Conservation (phyloP, 805 yeast species). For the Martiniozyma abietophila region DNA sequence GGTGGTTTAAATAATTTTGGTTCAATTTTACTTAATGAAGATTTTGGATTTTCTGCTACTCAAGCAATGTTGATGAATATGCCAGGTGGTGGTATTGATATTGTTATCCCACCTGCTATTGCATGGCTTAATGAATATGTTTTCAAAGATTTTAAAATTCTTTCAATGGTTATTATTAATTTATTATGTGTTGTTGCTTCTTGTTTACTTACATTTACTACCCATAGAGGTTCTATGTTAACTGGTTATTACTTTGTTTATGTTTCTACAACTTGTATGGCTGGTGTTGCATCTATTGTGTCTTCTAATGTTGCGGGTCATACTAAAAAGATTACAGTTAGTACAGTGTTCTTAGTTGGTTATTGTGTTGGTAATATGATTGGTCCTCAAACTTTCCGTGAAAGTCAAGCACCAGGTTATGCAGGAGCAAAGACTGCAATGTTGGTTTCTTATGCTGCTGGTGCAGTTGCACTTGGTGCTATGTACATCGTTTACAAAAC, state of each 20-base stretch:
- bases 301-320: constrained; percentile 47
- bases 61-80: constrained; percentile 21
- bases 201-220: constrained; percentile 27
- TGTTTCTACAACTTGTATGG: constrained; percentile 18
- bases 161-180: constrained; percentile 17
- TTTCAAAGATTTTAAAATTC: constrained; percentile 12
- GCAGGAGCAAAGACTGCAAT: constrained; percentile 44
- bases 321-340: constrained; percentile 43
- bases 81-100: constrained; percentile 23
- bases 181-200: constrained; percentile 20
- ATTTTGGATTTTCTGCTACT: constrained; percentile 24
- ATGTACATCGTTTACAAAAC: constrained; percentile 13
- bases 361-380: constrained; percentile 58
- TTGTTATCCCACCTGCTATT: constrained; percentile 19
- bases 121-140: constrained; percentile 4
- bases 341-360: constrained; percentile 36
- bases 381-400: constrained; percentile 62
- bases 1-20: constrained; percentile 39
- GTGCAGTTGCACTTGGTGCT: constrained; percentile 13
- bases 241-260: constrained; percentile 19
- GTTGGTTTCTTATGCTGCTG: constrained; percentile 32
- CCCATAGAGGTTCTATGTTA: constrained; percentile 17
- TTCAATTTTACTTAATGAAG: constrained; percentile 25
- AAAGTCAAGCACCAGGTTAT: constrained; percentile 48
- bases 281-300: constrained; percentile 25